Evolutionary conservation across 306 rosid genomes (phyloP), one percentile per base, ranked within the genome.

Genomic region (Vachellia collinsii): DNA sequence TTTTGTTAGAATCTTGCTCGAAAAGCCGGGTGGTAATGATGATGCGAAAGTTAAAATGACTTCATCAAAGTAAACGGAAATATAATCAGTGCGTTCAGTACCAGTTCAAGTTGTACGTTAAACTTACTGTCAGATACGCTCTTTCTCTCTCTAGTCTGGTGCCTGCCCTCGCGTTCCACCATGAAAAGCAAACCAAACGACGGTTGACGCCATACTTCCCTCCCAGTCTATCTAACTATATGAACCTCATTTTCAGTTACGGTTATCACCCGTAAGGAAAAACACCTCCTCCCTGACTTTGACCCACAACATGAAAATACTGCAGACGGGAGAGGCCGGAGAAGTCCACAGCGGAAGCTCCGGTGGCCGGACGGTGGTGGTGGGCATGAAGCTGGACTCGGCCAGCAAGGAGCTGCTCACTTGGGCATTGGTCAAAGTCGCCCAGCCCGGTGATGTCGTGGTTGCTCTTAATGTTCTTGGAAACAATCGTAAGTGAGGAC

Each of bases 391-490:
- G 86, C 80, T 92, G 76, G 98, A 94, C 79, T 78, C 94, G 10
- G 84, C 85, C 38, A 89, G 94, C 59, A 89, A 83, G 46, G 97
- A 92, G 87, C 76, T 94, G 70, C 92, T 94, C 19, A 94, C 98
- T 0, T 94, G 97, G 97, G 89, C 97, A 79, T 74, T 94, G 75
- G 92, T 94, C 58, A 94, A 94, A 82, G 88, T 94, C 22, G 95
- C 97, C 83, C 90, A 87, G 75, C 95, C 98, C 3, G 91, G 97
- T 77, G 98, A 94, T 86, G 76, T 82, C 78, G 94, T 94, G 46
- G 59, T 94, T 75, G 97, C 97, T 76, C 86, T 94, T 66, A 97
- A 94, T 72, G 93, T 94, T 82, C 98, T 92, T 70, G 90, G 81
- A 10, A 90, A 88, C 80, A 79, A 90, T 79, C 93, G 96, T 90